These are phyloP conservation scores for Moesziomyces sp. DNA, from an alignment of 1,284 basidiomycete genomes.

Conservation along the genomic window DNA sequence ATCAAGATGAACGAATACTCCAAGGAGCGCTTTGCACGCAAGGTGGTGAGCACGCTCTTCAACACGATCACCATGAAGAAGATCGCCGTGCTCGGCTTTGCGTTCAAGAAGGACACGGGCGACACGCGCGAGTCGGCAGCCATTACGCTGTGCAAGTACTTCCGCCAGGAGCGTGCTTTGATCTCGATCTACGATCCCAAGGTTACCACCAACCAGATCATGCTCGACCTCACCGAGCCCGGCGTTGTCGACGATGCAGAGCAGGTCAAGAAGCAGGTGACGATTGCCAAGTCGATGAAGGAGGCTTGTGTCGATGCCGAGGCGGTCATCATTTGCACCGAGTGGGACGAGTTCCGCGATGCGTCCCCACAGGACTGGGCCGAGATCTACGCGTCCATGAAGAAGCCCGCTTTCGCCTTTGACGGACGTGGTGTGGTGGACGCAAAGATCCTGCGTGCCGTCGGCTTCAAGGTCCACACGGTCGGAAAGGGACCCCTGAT, in stretches of 20 bases:
- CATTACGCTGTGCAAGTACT: slow-evolving; percentile 92
- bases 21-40: slow-evolving; percentile 67
- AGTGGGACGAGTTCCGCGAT: slow-evolving; percentile 83
- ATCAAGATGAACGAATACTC: slow-evolving; percentile 67
- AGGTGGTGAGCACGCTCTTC: slow-evolving; percentile 79
- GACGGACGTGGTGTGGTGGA: slow-evolving; percentile 90
- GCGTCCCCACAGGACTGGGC: slow-evolving; percentile 84
- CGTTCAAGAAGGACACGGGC: slow-evolving; percentile 67
- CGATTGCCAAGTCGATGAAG: slow-evolving; percentile 78
- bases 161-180: slow-evolving; percentile 86
- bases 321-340: slow-evolving; percentile 81
- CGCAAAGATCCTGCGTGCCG: slow-evolving; percentile 79
- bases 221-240: slow-evolving; percentile 72
- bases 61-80: slow-evolving; percentile 97
- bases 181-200: slow-evolving; percentile 94
- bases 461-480: slow-evolving; percentile 86
- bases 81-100: slow-evolving; percentile 92
- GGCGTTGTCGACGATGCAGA: slow-evolving; percentile 71
- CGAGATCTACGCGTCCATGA: slow-evolving; percentile 85
- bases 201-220: slow-evolving; percentile 71
- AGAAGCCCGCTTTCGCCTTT: slow-evolving; percentile 82
- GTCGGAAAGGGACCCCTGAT: slow-evolving; percentile 68
- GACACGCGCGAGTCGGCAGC: slow-evolving; percentile 87
- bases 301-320: slow-evolving; percentile 90
- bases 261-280: slow-evolving; percentile 86